phyloP scores from a whole-genome alignment of 2,329 filamentous ascomycete species.

The Arthrobotrys sinensis region DNA sequence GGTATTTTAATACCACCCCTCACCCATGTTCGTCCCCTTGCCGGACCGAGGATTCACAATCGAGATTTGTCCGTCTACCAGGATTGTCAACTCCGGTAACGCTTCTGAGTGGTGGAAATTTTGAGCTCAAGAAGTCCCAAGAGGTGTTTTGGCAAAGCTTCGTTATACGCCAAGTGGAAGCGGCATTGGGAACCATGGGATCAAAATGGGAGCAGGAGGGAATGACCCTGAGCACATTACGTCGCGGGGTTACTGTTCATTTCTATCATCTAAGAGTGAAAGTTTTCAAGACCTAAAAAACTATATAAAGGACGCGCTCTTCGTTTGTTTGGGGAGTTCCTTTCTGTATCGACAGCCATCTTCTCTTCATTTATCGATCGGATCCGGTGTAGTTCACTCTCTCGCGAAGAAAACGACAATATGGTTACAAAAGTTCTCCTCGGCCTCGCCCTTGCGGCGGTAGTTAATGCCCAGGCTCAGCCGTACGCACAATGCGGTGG shows the following conservation, averaged over 20 bases:
- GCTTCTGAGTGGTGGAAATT: slow-evolving; percentile 57
- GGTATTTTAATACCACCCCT: slow-evolving; percentile 13
- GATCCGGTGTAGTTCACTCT: not conserved
- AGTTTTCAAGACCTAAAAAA: not conserved
- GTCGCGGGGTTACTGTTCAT: not conserved
- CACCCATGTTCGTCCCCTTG: not conserved
- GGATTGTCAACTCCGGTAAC: slow-evolving; percentile 30
- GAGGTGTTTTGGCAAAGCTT: slow-evolving; percentile 29
- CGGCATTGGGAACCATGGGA: slow-evolving; percentile 16
- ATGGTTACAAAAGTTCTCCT: slow-evolving; percentile 56
- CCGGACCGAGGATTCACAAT: slow-evolving; percentile 33
- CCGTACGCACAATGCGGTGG: slow-evolving; percentile 54
- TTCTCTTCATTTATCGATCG: slow-evolving; percentile 3
- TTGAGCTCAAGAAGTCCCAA: not conserved
- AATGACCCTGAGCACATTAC: slow-evolving; percentile 11
- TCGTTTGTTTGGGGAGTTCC: not conserved
- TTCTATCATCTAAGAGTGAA: too few relatives aligned
- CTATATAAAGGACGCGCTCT: slow-evolving; percentile 9
- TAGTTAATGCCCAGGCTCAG: slow-evolving; percentile 43
- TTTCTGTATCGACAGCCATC: slow-evolving; percentile 17
- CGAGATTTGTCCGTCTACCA: slow-evolving; percentile 57
- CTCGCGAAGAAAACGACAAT: slow-evolving; percentile 11
- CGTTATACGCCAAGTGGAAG: slow-evolving; percentile 26
- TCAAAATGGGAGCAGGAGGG: not conserved
- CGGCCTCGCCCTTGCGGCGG: slow-evolving; percentile 51